phyloP scores from a whole-genome alignment of 768 basidiomycete genomes.

The Trametes elegans region DNA sequence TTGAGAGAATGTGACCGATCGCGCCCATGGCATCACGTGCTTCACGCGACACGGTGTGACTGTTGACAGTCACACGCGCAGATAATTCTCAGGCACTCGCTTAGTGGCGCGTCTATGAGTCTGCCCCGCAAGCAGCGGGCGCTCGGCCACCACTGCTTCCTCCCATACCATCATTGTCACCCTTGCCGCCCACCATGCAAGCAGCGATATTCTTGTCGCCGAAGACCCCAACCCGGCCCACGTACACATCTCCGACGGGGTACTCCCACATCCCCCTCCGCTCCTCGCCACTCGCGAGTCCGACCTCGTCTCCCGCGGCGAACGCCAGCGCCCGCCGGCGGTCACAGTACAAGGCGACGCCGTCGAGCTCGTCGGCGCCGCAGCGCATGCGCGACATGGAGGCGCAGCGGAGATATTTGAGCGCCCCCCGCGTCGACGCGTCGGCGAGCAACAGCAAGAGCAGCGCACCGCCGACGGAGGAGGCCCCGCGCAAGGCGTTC shows the following conservation, averaged over 20 bases:
- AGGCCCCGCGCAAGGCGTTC: constrained; percentile 52
- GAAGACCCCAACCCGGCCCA: constrained; percentile 4
- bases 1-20: background rate
- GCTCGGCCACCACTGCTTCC: too few species aligned
- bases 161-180: too few species aligned
- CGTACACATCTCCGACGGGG: background rate
- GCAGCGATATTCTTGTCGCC: background rate
- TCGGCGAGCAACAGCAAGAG: background rate
- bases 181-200: constrained; percentile 15
- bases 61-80: constrained; percentile 5
- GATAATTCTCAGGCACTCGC: background rate
- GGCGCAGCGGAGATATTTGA: background rate
- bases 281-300: constrained; percentile 52
- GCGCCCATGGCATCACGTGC: background rate
- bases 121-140: too few species aligned
- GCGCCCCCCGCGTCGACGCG: background rate
- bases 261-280: constrained; percentile 11
- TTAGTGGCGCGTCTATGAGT: background rate
- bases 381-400: constrained; percentile 16
- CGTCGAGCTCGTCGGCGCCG: constrained; percentile 31
- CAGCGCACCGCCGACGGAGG: constrained; percentile 19
- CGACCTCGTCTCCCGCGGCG: constrained; percentile 44
- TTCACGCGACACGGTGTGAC: background rate
- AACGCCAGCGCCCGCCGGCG: constrained; percentile 48
- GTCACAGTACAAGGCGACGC: constrained; percentile 50